These are phyloP conservation scores for Hyphopichia buzzinii DNA, from an alignment of 1,139 yeast genomes.

Conservation along the genomic window DNA sequence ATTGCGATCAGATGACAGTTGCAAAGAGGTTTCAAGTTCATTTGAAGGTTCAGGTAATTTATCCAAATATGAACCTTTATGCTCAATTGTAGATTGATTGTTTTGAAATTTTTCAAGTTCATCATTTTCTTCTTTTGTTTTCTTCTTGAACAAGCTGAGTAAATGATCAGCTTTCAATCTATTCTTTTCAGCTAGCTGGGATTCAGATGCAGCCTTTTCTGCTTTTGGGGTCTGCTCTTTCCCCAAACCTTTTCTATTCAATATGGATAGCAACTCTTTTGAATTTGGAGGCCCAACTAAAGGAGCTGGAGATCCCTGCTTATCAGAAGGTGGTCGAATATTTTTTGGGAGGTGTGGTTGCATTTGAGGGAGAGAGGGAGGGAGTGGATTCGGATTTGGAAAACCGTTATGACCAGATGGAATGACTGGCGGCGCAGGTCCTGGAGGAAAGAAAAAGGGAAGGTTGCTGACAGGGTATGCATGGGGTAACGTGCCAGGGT, in stretches of 20 bases:
- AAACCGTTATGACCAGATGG: slow-evolving; percentile 4
- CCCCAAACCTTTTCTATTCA: slow-evolving; percentile 27
- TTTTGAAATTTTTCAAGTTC: neutral
- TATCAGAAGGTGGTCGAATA: slow-evolving; percentile 35
- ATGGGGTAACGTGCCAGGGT: slow-evolving; percentile 9
- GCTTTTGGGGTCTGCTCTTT: slow-evolving; percentile 8
- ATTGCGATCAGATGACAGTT: slow-evolving; percentile 9
- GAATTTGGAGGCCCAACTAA: slow-evolving; percentile 34
- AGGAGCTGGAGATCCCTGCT: slow-evolving; percentile 23
- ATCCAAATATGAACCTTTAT: slow-evolving; percentile 4
- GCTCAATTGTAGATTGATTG: slow-evolving; percentile 3
- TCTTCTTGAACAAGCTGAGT: slow-evolving; percentile 32
- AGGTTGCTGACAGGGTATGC: slow-evolving; percentile 6
- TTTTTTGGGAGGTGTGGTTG: slow-evolving; percentile 48
- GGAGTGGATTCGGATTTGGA: slow-evolving; percentile 5
- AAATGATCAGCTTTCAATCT: slow-evolving; percentile 40
- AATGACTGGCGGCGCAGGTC: slow-evolving; percentile 8
- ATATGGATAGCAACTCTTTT: slow-evolving; percentile 51
- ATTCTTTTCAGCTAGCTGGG: slow-evolving; percentile 14
- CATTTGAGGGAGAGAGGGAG: slow-evolving; percentile 37
- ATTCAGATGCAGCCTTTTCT: slow-evolving; percentile 14
- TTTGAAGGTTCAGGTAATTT: slow-evolving; percentile 22
- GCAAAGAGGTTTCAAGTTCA: slow-evolving; percentile 26
- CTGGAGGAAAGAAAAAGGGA: slow-evolving; percentile 14
- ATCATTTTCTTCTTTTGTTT: slow-evolving; percentile 3